Evolutionary conservation across 768 basidiomycete genomes (phyloP), one percentile per base, ranked within the genome.

Genomic region (Leccinum truebloodii): DNA sequence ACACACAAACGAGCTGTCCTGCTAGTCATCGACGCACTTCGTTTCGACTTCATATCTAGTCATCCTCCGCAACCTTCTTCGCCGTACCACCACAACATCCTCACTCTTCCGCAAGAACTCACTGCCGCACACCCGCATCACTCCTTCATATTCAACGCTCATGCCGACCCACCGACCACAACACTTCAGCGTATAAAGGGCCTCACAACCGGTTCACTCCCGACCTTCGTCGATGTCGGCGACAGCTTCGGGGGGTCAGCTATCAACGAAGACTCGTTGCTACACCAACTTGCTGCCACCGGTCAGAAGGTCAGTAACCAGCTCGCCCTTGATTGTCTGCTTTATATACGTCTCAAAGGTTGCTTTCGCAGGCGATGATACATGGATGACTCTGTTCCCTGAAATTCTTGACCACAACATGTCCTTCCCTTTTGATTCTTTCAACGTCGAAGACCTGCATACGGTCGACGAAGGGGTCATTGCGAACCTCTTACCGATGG

Each of bases 381-480:
- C 97, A 0, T 99, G 97, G 97, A 84, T 90, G 74, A 83, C 87
- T 1, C 83, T 95, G 13, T 99, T 95, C 69, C 93, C 95, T 0
- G 77, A 83, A 55, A 77, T 85, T 5, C 94, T 98, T 65, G 79
- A 82, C 30, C 73, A 78, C 14, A 87, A 91, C 67, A 86, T 90
- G 80, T 81, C 89, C 1, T 89, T 86, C 69, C 89, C 95, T 0
- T 98, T 86, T 71, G 95, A 97, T 74, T 97, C 95, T 0, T 98
- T 99, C 81, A 95, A 98, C 73, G 97, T 99, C 60, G 97, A 98
- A 73, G 97, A 98, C 71, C 81, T 99, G 3, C 95, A 99, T 69
- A 89, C 93, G 0, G 97, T 98, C 52, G 97, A 99, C 68, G 80
- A 89, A 55, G 96, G 96, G 8, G 95, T 98, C 58, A 88, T 91